Base-by-base conservation (phyloP, 78 protist genomes). In the Dictyostelium discoideum region DNA sequence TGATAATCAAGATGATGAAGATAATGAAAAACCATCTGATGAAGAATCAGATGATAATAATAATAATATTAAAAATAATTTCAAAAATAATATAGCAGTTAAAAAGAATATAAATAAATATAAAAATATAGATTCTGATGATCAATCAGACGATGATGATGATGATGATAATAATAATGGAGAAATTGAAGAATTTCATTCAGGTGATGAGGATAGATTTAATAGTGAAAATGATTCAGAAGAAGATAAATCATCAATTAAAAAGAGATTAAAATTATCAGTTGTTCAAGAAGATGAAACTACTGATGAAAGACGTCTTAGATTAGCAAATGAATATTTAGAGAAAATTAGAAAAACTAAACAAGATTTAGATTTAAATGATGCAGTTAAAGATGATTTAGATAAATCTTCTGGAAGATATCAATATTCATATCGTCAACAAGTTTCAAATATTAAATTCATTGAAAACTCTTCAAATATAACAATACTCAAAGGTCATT, bases 311-410 rank as follows among this genome's bases (percentile, higher is more conserved):
- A 94, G 82, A 24, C 60, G 88, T 50, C 13, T 94, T 54, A 60
- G 96, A 65, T 67, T 94, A 3, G 93, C 96, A 4, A 86, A 87
- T 42, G 94, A 94, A 74, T 94, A 94, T 48, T 57, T 94, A 29
- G 8, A n/a, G 39, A 76, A 90, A 39, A 46, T 90, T 42, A 22
- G 83, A 82, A 46, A 46, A 26, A 60, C 69, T 2, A 90, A 40
- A 82, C 73, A 40, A 67, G 87, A 54, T 39, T 14, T 39, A 39
- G 72, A 81, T 14, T 39, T 86, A 14, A 29, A 32, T 54, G 40
- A 39, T 16, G 77, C 24, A 16, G 54, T 77, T 5, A 76, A 37
- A 54, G 57, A 76, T 11, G 85, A 86, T 86, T 32, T 85, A 26
- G 83, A 69, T 26, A 63, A 44, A 44, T n/a, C 16, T 40, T 24